Evolutionary conservation across 331 rosid species (phyloP).

Genomic region (Malus hybrid): DNA sequence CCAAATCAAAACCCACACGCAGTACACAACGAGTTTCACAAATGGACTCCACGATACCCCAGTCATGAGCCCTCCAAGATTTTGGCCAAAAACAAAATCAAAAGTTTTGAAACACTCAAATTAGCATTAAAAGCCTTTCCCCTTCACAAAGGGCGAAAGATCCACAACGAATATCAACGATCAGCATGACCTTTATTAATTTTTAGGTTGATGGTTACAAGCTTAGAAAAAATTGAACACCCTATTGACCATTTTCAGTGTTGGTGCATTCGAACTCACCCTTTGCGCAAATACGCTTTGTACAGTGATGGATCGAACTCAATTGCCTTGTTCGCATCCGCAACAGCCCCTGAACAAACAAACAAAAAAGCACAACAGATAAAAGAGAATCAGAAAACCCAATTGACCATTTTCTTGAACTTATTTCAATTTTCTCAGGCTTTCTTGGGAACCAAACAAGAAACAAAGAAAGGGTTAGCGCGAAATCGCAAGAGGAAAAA

Average conservation of each 20-base stretch:
- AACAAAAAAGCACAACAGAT: background rate
- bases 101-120: background rate
- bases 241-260: background rate
- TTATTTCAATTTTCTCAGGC: background rate
- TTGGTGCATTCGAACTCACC: constrained; percentile 29
- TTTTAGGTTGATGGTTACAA: background rate
- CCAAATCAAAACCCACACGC: background rate
- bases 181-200: background rate
- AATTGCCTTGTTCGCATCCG: constrained; percentile 79
- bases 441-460: background rate
- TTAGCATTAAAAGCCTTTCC: background rate
- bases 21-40: background rate
- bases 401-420: background rate
- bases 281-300: constrained; percentile 76
- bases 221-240: background rate
- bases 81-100: background rate
- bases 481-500: background rate
- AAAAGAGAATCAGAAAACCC: background rate
- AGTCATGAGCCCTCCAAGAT: background rate
- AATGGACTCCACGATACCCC: background rate
- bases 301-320: constrained; percentile 44
- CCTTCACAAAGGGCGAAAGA: background rate
- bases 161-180: background rate
- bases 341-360: constrained; percentile 54
- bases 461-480: background rate